Evolutionary conservation across 2,329 filamentous ascomycete species (phyloP), one percentile per base, ranked within the genome.

Genomic region (Amesomyces nigricolor): DNA sequence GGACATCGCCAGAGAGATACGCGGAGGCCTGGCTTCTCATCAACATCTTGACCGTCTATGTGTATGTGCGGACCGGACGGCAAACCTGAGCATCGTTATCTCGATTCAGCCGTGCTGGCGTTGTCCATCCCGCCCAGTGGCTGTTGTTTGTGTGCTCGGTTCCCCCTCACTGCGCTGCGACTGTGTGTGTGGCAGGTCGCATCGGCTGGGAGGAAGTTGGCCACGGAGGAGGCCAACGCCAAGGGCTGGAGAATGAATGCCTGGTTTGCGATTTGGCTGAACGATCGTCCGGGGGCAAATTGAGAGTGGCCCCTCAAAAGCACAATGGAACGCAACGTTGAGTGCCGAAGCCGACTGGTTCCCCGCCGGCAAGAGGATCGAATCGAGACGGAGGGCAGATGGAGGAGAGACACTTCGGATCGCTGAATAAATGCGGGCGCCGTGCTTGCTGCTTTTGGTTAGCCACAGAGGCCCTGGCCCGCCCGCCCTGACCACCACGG

Each of bases 361-460:
- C 32, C 32, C 32, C 3, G 32, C 32, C 32, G 32, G 32, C 6
- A 35, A 7, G 43, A 42, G 22, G 26, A 22, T 26, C 29, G 17
- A 46, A 46, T 32, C 42, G 19, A 37, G 38, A 29, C 29, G 48
- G 29, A 43, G 45, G 44, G 16, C 13, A n/a, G 30, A 10, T 19
- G n/a, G 38, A 29, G 10, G n/a, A 35, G 30, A 48, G 46, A 39
- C 35, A 48, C 26, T 16, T n/a, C 17, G 46, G 35, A 39, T 48
- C 30, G 35, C 46, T 48, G 13, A 40, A 47, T 44, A 35, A 42
- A 37, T 10, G 37, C 39, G 11, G 19, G 45, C 45, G 47, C 38
- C 37, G 35, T 47, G 47, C 42, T 32, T 51, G 44, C 46, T 45
- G 32, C 32, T 52, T 57, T 57, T 48, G 46, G 53, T 13, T 37